A percentile compares a stretch with the other conserved stretches of the same genome.
These are phyloP conservation scores for Xylaria bambusicola DNA, from an alignment of 495 filamentous ascomycete genomes.

Conservation along the genomic window DNA sequence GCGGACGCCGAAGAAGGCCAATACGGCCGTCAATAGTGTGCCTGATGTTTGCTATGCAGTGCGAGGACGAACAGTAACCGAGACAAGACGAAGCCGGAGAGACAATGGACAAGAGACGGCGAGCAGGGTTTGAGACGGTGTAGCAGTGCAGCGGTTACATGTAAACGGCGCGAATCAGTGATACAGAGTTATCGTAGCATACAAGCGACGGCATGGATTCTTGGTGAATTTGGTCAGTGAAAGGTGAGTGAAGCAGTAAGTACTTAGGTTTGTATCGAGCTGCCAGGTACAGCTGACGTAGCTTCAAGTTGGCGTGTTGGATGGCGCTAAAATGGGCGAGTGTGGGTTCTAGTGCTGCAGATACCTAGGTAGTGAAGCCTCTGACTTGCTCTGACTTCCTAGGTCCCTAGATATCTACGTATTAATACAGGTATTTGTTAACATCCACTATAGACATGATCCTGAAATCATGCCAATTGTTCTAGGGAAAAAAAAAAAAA, in stretches of 20 bases:
- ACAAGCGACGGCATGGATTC: not conserved
- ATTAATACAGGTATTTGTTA: too few relatives aligned
- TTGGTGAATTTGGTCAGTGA: too few relatives aligned
- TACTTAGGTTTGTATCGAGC: not conserved
- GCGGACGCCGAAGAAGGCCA: conserved; percentile 49
- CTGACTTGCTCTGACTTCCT: too few relatives aligned
- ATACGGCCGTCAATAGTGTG: conserved; percentile 7
- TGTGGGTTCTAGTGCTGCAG: too few relatives aligned
- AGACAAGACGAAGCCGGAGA: conserved; percentile 2
- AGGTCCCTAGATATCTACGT: too few relatives aligned
- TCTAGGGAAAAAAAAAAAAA: too few relatives aligned
- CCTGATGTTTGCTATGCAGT: not conserved
- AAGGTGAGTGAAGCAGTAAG: too few relatives aligned
- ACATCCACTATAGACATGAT: too few relatives aligned
- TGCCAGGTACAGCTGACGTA: conserved; percentile 31
- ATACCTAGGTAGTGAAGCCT: too few relatives aligned
- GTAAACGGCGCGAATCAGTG: not conserved
- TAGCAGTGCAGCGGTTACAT: not conserved
- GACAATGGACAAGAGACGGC: not conserved
- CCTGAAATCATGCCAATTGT: too few relatives aligned
- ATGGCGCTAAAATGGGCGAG: not conserved
- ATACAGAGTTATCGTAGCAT: not conserved
- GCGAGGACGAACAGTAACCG: conserved; percentile 4
- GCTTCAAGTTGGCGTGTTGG: conserved; percentile 19
- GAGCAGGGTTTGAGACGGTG: not conserved